Base-by-base conservation (phyloP, 257 asterid species). In the Plantago elongata region DNA sequence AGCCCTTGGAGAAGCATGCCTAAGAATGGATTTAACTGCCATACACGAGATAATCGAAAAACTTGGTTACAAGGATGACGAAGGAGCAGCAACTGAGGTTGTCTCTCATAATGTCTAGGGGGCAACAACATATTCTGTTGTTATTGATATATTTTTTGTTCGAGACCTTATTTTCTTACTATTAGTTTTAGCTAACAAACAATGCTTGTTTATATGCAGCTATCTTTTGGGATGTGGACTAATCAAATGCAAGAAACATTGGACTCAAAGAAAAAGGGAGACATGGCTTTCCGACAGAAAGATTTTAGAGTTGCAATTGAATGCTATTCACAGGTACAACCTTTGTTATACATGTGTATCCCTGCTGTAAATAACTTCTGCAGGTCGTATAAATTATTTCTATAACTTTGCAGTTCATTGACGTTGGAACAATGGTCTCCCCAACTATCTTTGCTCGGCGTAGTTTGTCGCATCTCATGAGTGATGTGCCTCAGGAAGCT, bases 191-290 rank as follows among this genome's bases (percentile, higher is more conserved):
- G 54, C 69, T 55, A 46, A 65, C 57, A 61, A 63, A 45, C 50
- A 59, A 62, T 11, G 61, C 15, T 57, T 54, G 45, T 12, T 46
- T 9, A 30, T 49, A 5, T 60, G 64, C 83, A 84, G 89, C 83
- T 84, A 50, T 84, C 93, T 0, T 84, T 84, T 76, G 89, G 82
- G 83, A 75, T 82, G 93, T 84, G 89, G 93, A 78, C 93, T 40
- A 79, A 82, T 67, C 89, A 84, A 67, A 84, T 79, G 93, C 93
- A 84, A 76, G 93, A 84, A 11, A 84, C 84, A 10, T 66, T 84
- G 74, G 79, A 59, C 79, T 82, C 89, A 14, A 84, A 82, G 87
- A 84, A 82, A 59, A 84, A 84, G 72, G 89, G 89, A 5, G 87
- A 84, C 30, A 60, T 51, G 68, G 86, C 93, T 61, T 84, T 82